Conservation (phyloP, 805 yeast species). For the Cyberlindnera veronae region DNA sequence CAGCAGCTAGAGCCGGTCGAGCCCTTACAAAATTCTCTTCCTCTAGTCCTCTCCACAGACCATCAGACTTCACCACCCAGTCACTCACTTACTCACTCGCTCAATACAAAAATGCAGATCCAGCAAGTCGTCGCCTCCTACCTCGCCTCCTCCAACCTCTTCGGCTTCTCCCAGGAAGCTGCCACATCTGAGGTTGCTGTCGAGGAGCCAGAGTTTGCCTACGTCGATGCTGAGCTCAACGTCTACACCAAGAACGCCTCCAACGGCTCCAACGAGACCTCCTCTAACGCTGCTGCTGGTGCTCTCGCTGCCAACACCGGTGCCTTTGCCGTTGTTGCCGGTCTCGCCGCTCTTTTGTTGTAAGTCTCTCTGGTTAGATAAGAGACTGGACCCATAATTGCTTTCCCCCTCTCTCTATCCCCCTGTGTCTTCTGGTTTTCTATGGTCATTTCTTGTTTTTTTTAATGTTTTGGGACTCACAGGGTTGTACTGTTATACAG, state of each 20-base stretch:
- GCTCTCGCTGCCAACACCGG: slow-evolving; percentile 17
- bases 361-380: no score
- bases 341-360: slow-evolving; percentile 27
- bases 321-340: slow-evolving; percentile 25
- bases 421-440: neutral
- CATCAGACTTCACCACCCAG: no score
- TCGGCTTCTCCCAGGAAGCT: slow-evolving; percentile 12
- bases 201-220: slow-evolving; percentile 19
- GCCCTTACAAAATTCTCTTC: no score
- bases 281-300: slow-evolving; percentile 27
- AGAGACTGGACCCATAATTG: neutral
- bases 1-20: no score
- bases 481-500: neutral
- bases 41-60: no score
- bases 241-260: slow-evolving; percentile 18
- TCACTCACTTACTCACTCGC: slow-evolving; percentile 1
- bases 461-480: neutral
- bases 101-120: slow-evolving; percentile 24
- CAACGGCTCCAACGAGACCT: slow-evolving; percentile 26
- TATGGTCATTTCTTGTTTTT: neutral
- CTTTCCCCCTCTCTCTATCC: neutral
- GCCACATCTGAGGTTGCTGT: no score
- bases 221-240: slow-evolving; percentile 14
- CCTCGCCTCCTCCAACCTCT: slow-evolving; percentile 25
- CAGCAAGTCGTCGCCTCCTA: slow-evolving; percentile 30